Base-by-base conservation (phyloP, 306 rosid genomes). In the Prunus davidiana region DNA sequence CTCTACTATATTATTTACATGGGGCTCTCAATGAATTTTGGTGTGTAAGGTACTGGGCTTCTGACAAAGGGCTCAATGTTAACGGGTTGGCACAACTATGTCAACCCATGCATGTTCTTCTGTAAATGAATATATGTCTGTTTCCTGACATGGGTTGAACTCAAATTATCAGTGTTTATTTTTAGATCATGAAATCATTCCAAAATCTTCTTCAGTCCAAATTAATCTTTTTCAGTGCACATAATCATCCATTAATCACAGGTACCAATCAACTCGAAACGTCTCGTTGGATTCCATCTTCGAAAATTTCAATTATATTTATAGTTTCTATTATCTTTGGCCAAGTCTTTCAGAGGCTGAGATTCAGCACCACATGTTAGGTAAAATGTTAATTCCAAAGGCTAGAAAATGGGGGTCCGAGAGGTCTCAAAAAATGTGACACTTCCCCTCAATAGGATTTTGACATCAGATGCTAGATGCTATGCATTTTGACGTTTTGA, bases 391-490 rank as follows among this genome's bases (percentile, higher is more conserved):
- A 24, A 86, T 76, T 74, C 81, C 71, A 57, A 82, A 47, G 61
- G 55, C 32, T 58, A 50, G 71, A 73, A 3, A 69, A 65, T 71
- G 85, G 88, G 88, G 87, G 83, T 69, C 89, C 83, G 65, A 57
- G 71, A 70, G 78, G 78, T 73, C 54, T 55, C 27, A 67, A 55
- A 81, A 38, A 80, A 63, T 60, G 46, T 12, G 79, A 63, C 75
- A 73, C 78, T 64, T 65, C 46, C 71, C 71, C 65, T 78, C 70
- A 73, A 24, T 54, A 28, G 76, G 91, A 87, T 82, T 85, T 91
- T 82, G 89, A 93, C 88, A 82, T 69, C 6, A 52, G 78, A 76
- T 80, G 83, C 83, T 74, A 76, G 76, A 69, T 62, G 73, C 72
- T 67, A 38, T 50, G 46, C 76, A 12, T 69, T 49, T 69, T 49